A percentile compares a stretch with the other conserved stretches of the same genome.
phyloP scores from a whole-genome alignment of 176 grass and related monocot genomes.

The Sorghum bicolor region DNA sequence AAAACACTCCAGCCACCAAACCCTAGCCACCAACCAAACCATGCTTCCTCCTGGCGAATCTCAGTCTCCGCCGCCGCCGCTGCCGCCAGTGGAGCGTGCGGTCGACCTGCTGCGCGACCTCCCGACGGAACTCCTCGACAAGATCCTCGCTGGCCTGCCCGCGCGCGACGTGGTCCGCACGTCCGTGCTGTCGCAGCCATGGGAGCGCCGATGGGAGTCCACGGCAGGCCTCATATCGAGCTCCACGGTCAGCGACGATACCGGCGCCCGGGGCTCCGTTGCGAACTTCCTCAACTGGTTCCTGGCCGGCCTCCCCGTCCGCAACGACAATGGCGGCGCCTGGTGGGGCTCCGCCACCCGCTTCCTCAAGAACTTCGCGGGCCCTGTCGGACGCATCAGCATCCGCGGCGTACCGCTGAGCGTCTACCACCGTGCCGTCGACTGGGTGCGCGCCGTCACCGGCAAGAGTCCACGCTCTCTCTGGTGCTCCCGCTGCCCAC shows the following conservation, averaged over 20 bases:
- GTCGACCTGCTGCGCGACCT: not conserved
- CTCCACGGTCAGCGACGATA: not conserved
- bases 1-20: too few relatives aligned
- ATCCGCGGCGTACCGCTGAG: not conserved
- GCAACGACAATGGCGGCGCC: too few relatives aligned
- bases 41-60: too few relatives aligned
- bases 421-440: not conserved
- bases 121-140: not conserved
- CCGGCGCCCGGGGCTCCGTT: not conserved
- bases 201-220: not conserved
- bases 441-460: not conserved
- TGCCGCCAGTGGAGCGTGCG: too few relatives aligned
- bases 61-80: too few relatives aligned
- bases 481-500: accelerated
- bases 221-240: not conserved
- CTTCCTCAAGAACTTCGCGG: not conserved
- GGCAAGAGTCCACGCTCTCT: not conserved
- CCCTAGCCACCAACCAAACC: too few relatives aligned
- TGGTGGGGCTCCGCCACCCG: too few relatives aligned
- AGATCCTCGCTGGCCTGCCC: not conserved
- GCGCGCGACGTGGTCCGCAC: not conserved
- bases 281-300: too few relatives aligned
- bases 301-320: too few relatives aligned
- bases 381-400: not conserved
- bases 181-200: not conserved